Evolutionary conservation across 2,329 filamentous ascomycete genomes (phyloP), one percentile per base, ranked within the genome.

Genomic region (Neonectria coccinea): DNA sequence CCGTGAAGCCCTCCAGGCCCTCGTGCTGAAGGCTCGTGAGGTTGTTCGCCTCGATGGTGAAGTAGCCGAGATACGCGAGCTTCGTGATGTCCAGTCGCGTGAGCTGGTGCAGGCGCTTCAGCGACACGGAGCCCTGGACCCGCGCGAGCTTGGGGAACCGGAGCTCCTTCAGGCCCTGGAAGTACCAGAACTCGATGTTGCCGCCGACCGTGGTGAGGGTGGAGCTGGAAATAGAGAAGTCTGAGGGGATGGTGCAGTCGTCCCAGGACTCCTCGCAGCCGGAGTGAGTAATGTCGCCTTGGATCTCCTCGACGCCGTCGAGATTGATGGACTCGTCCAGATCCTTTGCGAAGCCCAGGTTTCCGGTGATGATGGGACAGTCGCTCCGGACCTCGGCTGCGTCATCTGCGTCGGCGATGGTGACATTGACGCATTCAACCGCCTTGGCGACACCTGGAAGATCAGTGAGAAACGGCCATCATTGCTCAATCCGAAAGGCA

Each of bases 71-170:
- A 10, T 51, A 12, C 8, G 59, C 5, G 25, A 69, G 67, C 7
- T 62, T 67, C 11, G 65, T 69, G 18, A 69, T 66, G 36, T 69
- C 67, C 2, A 69, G 33, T 1, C 31, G 45, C 47, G 56, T 61
- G 22, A 69, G 62, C 25, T 66, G 53, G 3, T 65, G 20, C 41
- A 69, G 56, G 10, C 60, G 53, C 14, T 59, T 53, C 16, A 69
- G 22, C 4, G 18, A 33, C 18, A 69, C 57, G 16, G 27, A 25
- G 9, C 60, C 45, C 27, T 67, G 39, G 51, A 69, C 67, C 7
- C 18, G 22, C 2, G 50, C 54, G 20, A 69, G 67, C 8, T 59
- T 64, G 7, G 67, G 65, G 20, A 69, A 62, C 1, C 48, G 29
- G 6, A 69, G 33, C n/a, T 69, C 60, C 31, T 67, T 45, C 4